phyloP scores from a whole-genome alignment of 2,329 filamentous ascomycete genomes.

The Chalaropsis thielavioides region DNA sequence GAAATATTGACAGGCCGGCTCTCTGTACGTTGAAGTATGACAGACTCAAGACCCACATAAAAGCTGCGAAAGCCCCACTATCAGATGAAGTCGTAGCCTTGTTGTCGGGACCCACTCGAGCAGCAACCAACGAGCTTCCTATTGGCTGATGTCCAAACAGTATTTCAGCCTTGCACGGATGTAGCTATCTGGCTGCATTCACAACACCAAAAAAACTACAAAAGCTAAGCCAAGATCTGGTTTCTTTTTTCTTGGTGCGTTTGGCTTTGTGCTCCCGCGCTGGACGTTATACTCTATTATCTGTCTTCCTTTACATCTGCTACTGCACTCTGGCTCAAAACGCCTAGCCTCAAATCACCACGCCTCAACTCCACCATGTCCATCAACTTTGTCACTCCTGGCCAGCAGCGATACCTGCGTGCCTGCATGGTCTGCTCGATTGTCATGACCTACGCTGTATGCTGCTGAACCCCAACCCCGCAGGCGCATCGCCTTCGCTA shows the following conservation, averaged over 20 bases:
- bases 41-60: neutral
- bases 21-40: neutral
- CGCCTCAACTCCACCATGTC: constrained; percentile 9
- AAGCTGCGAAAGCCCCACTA: neutral
- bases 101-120: neutral
- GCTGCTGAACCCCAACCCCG: constrained; percentile 20
- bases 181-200: neutral
- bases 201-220: neutral
- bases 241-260: neutral
- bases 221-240: neutral
- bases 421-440: constrained; percentile 99
- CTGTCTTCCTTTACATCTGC: neutral
- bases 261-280: neutral
- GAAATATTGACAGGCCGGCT: neutral
- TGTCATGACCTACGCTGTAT: constrained; percentile 65
- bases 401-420: constrained; percentile 72
- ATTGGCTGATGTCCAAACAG: constrained; percentile 10
- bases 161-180: neutral
- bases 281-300: neutral
- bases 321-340: neutral
- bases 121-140: constrained; percentile 6
- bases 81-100: neutral
- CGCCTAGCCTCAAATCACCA: neutral
- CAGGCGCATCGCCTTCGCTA: neutral
- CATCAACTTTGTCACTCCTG: constrained; percentile 47